Percentiles rank a stretch among this genome's conserved stretches.
phyloP scores from a whole-genome alignment of 2,329 filamentous ascomycete genomes.

The Fusarium albosuccineum region DNA sequence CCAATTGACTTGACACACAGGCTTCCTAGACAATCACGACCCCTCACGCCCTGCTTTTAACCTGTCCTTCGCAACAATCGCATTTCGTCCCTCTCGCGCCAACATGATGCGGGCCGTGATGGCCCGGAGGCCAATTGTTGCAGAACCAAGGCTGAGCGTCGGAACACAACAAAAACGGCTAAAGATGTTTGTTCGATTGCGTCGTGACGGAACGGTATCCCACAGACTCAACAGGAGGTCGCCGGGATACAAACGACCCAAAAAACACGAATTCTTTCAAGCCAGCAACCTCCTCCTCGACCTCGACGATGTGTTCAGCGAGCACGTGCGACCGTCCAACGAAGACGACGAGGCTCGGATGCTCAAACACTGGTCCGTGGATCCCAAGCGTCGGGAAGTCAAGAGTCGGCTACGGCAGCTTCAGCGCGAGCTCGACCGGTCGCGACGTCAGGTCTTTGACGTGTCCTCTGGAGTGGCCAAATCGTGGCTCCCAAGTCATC shows the following conservation, averaged over 20 bases:
- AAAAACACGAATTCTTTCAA: slow-evolving; percentile 52
- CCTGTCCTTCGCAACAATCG: not conserved
- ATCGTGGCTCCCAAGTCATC: slow-evolving; percentile 56
- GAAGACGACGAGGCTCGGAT: slow-evolving; percentile 52
- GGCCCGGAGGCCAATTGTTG: slow-evolving; percentile 7
- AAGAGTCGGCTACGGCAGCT: slow-evolving; percentile 48
- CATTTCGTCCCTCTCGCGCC: slow-evolving; percentile 6
- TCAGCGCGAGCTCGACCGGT: slow-evolving; percentile 45
- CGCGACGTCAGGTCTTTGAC: slow-evolving; percentile 44
- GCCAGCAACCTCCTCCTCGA: slow-evolving; percentile 62
- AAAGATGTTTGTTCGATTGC: slow-evolving; percentile 50
- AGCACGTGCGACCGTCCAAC: slow-evolving; percentile 58
- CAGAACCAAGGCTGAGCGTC: not conserved
- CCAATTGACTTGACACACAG: not conserved
- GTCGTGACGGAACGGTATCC: slow-evolving; percentile 13
- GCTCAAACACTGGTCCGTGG: slow-evolving; percentile 47
- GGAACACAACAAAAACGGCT: slow-evolving; percentile 13
- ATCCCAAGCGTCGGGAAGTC: slow-evolving; percentile 41
- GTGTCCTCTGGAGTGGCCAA: slow-evolving; percentile 41
- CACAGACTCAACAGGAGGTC: too few relatives aligned
- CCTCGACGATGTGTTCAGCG: slow-evolving; percentile 63
- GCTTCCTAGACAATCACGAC: not conserved
- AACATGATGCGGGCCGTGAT: slow-evolving; percentile 37
- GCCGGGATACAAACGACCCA: slow-evolving; percentile 9
- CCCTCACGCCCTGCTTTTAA: not conserved